Base-by-base conservation (phyloP, 1,139 yeast species). In the Debaryomycetaceae sp. region DNA sequence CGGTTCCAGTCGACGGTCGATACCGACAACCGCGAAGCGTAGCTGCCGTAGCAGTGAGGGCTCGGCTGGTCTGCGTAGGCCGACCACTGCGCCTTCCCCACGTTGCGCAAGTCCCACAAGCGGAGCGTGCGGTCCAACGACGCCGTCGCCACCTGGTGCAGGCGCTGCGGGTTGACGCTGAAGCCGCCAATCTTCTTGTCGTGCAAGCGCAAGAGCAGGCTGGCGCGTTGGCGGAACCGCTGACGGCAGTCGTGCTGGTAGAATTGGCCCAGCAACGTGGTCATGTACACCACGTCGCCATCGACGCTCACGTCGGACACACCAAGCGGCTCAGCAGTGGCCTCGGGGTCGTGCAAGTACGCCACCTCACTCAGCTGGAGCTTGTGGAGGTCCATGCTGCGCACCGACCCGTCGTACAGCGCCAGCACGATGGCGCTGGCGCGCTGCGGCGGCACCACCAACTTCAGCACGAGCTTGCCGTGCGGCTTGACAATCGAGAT, bases 111-210 rank as follows among this genome's bases (percentile, higher is more conserved):
- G 53, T 91, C 98, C 96, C 96, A 91, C 1, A 91, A 54, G 39
- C 83, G 73, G 53, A 91, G 51, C 0, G 91, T 73, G 42, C 97
- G 64, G 50, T 91, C 98, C 30, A 91, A 65, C 0, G 96, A 88
- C 0, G 89, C 94, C 0, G 96, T 81, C 3, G 91, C 93, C 3
- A 88, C 67, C 41, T 83, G 83, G 38, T 73, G 61, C 1, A 57
- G 48, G 3, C 41, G 38, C 24, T 63, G 58, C 1, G 97, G 97
- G 45, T 85, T 86, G 15, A 85, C 71, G 1, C 82, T 54, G 53
- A 91, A 83, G 1, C 93, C 86, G 0, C 97, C 97, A 35, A 89
- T 86, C 50, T 91, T 91, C 51, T 89, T 88, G 46, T 85, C 95
- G 37, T 88, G 88, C 18, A 86, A 55, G 41, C 94, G 66, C 22